Evolutionary conservation across 1,139 yeast species (phyloP).

Genomic region (Hyphopichia khmerensis): DNA sequence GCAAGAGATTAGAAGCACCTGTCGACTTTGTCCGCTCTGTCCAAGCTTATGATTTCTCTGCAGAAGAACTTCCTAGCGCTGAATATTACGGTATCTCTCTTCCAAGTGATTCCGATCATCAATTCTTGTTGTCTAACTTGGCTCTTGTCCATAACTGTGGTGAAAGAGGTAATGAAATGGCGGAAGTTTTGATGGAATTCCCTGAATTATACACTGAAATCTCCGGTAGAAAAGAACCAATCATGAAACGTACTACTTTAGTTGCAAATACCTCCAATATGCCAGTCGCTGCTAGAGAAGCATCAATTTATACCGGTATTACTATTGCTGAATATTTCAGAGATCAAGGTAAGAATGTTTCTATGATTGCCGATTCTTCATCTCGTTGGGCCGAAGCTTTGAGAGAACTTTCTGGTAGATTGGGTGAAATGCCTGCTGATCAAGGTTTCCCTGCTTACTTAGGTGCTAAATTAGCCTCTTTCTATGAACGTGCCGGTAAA

Average conservation of each 20-base stretch:
- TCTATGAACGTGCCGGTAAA: slow-evolving; percentile 99
- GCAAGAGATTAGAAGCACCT: slow-evolving; percentile 10
- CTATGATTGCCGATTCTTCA: slow-evolving; percentile 99
- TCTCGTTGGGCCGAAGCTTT: slow-evolving; percentile 99
- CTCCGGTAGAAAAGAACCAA: slow-evolving; percentile 93
- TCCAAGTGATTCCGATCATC: slow-evolving; percentile 34
- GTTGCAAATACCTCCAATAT: slow-evolving; percentile 98
- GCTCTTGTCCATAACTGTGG: slow-evolving; percentile 56
- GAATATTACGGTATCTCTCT: slow-evolving; percentile 42
- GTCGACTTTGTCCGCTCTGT: slow-evolving; percentile 16
- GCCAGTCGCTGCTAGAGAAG: slow-evolving; percentile 99
- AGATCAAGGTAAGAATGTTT: slow-evolving; percentile 98
- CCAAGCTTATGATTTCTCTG: slow-evolving; percentile 23
- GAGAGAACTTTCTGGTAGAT: slow-evolving; percentile 99
- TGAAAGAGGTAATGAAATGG: slow-evolving; percentile 98
- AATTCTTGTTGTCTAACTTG: slow-evolving; percentile 34
- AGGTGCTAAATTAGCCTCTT: slow-evolving; percentile 97
- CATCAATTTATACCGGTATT: slow-evolving; percentile 98
- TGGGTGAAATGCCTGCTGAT: slow-evolving; percentile 99
- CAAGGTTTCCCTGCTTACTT: slow-evolving; percentile 99
- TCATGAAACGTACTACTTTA: slow-evolving; percentile 98
- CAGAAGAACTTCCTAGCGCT: slow-evolving; percentile 21
- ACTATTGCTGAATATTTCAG: slow-evolving; percentile 98
- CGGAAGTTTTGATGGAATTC: slow-evolving; percentile 99
- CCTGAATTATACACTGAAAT: slow-evolving; percentile 93